Evolutionary conservation across 805 yeast genomes (phyloP), one percentile per base, ranked within the genome.

Genomic region (Suhomyces kilbournensis): DNA sequence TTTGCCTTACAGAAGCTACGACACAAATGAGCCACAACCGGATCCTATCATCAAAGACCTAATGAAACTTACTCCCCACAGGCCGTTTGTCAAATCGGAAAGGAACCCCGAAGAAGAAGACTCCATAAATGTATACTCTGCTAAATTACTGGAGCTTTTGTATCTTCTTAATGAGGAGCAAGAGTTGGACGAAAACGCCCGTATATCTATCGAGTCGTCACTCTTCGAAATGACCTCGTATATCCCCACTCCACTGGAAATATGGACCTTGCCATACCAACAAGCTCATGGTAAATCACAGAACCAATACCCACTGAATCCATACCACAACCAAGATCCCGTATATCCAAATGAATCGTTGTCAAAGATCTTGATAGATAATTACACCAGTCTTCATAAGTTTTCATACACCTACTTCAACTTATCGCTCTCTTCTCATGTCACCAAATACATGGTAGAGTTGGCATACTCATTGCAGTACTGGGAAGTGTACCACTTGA

Each of bases 401-500:
- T 65, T 73, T 34, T 60, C 70, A 7, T 62, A 70, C 3, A 64
- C 67, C 49, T 74, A 75, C 56, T 67, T 67, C 60, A 72, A 74
- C 58, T 55, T 75, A 47, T 60, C 74, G 1, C 58, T 75, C n/a
- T 60, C 75, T 8, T 66, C 75, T 10, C 73, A 66, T 32, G 57
- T 74, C n/a, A 75, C 76, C n/a, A 65, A 65, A 50, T 75, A 60
- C 53, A 53, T 71, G 51, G 79, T 75, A 19, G 70, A 69, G 44
- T 53, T 74, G 32, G 63, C 75, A 9, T 72, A 75, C 56, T 58
- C 66, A 14, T 58, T 75, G 14, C 70, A 75, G 53, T 75, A 72
- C 56, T 75, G 79, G 79, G 79, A 75, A 53, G 64, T 72, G 7
- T 74, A 74, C 55, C 79, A 75, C 57, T 61, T 75, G 8, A 52